phyloP scores from a whole-genome alignment of 805 yeast species.

The Blastobotrys americana region DNA sequence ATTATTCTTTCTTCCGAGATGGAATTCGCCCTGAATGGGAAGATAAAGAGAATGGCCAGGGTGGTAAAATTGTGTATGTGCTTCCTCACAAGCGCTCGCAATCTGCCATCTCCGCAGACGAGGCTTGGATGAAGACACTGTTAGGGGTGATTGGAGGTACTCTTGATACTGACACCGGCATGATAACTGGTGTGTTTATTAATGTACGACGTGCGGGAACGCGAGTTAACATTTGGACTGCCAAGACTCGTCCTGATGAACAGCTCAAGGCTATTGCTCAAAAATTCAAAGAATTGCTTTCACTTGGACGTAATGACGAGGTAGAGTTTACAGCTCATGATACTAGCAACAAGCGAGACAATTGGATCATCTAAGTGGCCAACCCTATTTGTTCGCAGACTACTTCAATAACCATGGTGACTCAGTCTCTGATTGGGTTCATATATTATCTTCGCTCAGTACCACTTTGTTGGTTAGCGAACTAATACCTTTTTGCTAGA shows the following conservation, averaged over 20 bases:
- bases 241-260: constrained; percentile 58
- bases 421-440: too few relatives aligned
- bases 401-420: too few relatives aligned
- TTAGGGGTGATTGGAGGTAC: constrained; percentile 93
- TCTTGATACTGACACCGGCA: constrained; percentile 75
- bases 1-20: constrained; percentile 89
- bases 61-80: constrained; percentile 82
- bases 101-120: constrained; percentile 56
- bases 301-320: constrained; percentile 63
- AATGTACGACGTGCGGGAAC: constrained; percentile 75
- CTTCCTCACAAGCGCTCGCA: constrained; percentile 11
- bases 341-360: too few relatives aligned
- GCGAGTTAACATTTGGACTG: constrained; percentile 92
- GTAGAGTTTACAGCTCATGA: constrained; percentile 75
- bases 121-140: constrained; percentile 68
- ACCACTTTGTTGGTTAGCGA: too few relatives aligned
- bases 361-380: too few relatives aligned
- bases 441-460: too few relatives aligned
- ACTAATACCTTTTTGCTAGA: too few relatives aligned
- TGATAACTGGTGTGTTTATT: constrained; percentile 90
- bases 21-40: constrained; percentile 99
- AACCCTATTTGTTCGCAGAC: too few relatives aligned
- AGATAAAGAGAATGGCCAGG: constrained; percentile 75
- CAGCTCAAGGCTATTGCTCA: constrained; percentile 69
- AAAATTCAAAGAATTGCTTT: constrained; percentile 78